Conservation (phyloP, 805 yeast genomes). For the Zygosaccharomyces siamensis region DNA sequence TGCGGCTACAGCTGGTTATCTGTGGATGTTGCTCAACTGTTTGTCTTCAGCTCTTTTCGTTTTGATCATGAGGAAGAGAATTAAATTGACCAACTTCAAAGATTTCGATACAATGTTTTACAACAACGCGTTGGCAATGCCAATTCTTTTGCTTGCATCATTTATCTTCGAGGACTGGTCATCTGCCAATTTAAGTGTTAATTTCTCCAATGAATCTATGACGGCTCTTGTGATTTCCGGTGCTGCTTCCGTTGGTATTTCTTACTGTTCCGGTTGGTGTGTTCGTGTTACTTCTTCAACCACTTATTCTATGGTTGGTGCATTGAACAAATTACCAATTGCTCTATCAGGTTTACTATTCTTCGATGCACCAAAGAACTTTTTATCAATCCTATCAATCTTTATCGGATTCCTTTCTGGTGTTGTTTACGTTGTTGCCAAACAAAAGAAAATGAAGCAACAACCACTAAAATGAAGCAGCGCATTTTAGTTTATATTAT, state of each 20-base stretch:
- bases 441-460: conserved; percentile 67
- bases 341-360: conserved; percentile 92
- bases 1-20: conserved; percentile 52
- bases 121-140: conserved; percentile 91
- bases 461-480: conserved; percentile 6
- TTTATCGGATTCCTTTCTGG: conserved; percentile 94
- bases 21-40: conserved; percentile 97
- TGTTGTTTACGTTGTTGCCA: conserved; percentile 90
- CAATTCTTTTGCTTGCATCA: conserved; percentile 74
- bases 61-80: conserved; percentile 93
- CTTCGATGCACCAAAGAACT: conserved; percentile 92
- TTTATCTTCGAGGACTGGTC: conserved; percentile 91
- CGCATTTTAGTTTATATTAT: neutral
- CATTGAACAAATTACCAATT: conserved; percentile 94
- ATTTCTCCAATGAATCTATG: conserved; percentile 71
- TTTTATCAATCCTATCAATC: conserved; percentile 85
- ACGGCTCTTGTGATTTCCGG: conserved; percentile 88
- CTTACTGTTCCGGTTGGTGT: conserved; percentile 99
- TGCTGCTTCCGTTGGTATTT: conserved; percentile 90
- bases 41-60: conserved; percentile 91
- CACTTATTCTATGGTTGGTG: conserved; percentile 99
- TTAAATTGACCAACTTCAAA: conserved; percentile 92
- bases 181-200: conserved; percentile 60
- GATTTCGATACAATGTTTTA: conserved; percentile 98
- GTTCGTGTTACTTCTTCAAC: conserved; percentile 98